Evolutionary conservation across 2,329 filamentous ascomycete genomes (phyloP).

Genomic region (Fusarium buxicola): DNA sequence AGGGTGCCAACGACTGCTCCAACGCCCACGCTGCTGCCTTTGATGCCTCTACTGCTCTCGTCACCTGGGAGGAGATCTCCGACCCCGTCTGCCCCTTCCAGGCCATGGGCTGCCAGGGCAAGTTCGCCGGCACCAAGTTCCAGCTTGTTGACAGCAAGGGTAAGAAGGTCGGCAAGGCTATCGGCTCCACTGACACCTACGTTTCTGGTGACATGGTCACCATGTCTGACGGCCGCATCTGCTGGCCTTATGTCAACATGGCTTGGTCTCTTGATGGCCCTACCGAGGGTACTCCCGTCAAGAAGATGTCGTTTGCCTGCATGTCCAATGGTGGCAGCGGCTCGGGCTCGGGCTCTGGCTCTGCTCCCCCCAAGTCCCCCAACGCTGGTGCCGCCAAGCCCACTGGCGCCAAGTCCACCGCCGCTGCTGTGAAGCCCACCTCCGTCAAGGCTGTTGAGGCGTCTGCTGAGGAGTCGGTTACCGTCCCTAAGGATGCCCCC

Average conservation of each 20-base stretch:
- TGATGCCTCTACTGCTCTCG: slow-evolving; percentile 62
- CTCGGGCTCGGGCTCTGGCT: slow-evolving; percentile 1
- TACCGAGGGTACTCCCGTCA: slow-evolving; percentile 42
- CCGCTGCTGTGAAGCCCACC: slow-evolving; percentile 19
- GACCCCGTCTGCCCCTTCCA: slow-evolving; percentile 65
- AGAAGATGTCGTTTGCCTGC: slow-evolving; percentile 67
- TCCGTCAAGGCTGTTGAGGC: slow-evolving; percentile 15
- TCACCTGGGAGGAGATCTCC: slow-evolving; percentile 72
- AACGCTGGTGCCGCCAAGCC: slow-evolving; percentile 14
- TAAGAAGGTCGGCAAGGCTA: slow-evolving; percentile 61
- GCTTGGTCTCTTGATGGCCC: slow-evolving; percentile 55
- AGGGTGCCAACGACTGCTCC: slow-evolving; percentile 62
- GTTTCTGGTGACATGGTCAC: slow-evolving; percentile 73
- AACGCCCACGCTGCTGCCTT: slow-evolving; percentile 70
- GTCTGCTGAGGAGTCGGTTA: slow-evolving; percentile 3
- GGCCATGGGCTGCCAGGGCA: slow-evolving; percentile 70
- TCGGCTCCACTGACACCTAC: slow-evolving; percentile 64
- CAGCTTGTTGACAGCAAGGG: slow-evolving; percentile 66
- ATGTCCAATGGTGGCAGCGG: slow-evolving; percentile 40
- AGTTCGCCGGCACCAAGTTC: slow-evolving; percentile 69
- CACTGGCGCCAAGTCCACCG: slow-evolving; percentile 21
- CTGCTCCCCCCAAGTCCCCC: slow-evolving; percentile 14
- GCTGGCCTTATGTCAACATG: slow-evolving; percentile 71
- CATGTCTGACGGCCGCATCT: slow-evolving; percentile 67
- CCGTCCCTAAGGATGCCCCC: slow-evolving; percentile 27